Evolutionary conservation across 75 land plant genomes (phyloP), one percentile per base, ranked within the genome.

Genomic region (Cunninghamia lanceolata): DNA sequence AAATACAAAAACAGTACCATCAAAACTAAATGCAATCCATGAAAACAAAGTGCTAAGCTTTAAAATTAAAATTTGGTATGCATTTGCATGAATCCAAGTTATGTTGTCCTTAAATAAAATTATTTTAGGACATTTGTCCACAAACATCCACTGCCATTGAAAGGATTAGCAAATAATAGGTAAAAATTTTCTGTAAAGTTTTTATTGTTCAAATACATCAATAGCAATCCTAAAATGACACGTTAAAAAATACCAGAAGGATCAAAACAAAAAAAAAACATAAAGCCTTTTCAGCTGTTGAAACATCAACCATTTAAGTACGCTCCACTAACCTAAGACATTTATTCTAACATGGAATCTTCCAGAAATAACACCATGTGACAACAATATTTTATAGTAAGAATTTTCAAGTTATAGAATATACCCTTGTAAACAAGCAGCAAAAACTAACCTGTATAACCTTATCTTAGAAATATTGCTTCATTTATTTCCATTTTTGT

Each of bases 1-100:
- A 82, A 13, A 38, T 15, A 38, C 84, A 82, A 53, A 25, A 82
- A 86, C 6, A 9, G 39, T 45, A 40, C 66, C 46, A 86, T 77
- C 43, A 80, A 28, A 80, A 80, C 47, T 47, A 86, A 40, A 87
- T 83, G 68, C 68, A 19, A 63, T 10, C 66, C 32, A 84, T n/a
- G 16, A 35, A 84, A 84, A 85, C 25, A 81, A 38, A 17, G 80
- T 40, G 25, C 9, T 38, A 39, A 77, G 42, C 43, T 1, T 43
- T 43, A 2, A 42, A 40, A 43, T 28, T 80, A 80, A 43, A 80
- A 43, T 80, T 80, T 39, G 9, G 2, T 38, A 38, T 19, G 28
- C 35, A 77, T 19, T 77, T 77, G 42, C 80, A 75, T 30, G 45
- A 46, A 32, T 82, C 15, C 36, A 53, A 28, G 21, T 15, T 52